These are phyloP conservation scores for Boletus rubescentipes DNA, from an alignment of 768 basidiomycete species.

Conservation along the genomic window DNA sequence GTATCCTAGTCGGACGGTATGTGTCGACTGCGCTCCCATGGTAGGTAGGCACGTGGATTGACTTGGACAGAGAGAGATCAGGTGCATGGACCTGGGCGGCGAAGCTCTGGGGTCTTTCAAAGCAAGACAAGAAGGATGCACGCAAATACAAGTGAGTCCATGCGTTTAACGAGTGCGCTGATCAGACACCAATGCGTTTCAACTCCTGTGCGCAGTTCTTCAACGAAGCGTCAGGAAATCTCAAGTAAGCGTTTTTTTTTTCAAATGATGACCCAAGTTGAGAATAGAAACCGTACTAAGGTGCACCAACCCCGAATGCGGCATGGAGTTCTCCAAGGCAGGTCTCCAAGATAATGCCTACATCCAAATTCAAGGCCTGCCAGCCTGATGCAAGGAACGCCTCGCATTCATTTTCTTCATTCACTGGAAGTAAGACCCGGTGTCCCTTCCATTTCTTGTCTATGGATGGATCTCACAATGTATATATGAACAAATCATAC, in stretches of 20 bases:
- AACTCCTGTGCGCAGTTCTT: constrained; percentile 31
- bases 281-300: constrained; percentile 16
- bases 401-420: neutral
- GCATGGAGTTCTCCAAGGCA: constrained; percentile 41
- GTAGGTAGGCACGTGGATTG: constrained; percentile 3
- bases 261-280: constrained; percentile 8
- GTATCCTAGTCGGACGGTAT: constrained; percentile 35
- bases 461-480: constrained; percentile 24
- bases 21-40: constrained; percentile 10
- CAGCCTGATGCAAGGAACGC: constrained; percentile 23
- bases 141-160: constrained; percentile 40
- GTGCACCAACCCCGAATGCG: constrained; percentile 41
- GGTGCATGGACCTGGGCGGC: constrained; percentile 43
- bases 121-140: constrained; percentile 39
- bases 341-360: constrained; percentile 40
- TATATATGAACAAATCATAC: constrained; percentile 28
- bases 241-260: constrained; percentile 33
- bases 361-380: constrained; percentile 41
- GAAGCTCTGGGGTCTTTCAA: constrained; percentile 42
- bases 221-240: constrained; percentile 37
- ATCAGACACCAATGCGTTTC: constrained; percentile 5
- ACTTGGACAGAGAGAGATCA: constrained; percentile 38
- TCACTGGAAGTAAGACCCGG: constrained; percentile 19
- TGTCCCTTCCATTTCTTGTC: constrained; percentile 14
- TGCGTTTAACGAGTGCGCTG: neutral